Base-by-base conservation (phyloP, 768 basidiomycete species). In the Mycena venus region DNA sequence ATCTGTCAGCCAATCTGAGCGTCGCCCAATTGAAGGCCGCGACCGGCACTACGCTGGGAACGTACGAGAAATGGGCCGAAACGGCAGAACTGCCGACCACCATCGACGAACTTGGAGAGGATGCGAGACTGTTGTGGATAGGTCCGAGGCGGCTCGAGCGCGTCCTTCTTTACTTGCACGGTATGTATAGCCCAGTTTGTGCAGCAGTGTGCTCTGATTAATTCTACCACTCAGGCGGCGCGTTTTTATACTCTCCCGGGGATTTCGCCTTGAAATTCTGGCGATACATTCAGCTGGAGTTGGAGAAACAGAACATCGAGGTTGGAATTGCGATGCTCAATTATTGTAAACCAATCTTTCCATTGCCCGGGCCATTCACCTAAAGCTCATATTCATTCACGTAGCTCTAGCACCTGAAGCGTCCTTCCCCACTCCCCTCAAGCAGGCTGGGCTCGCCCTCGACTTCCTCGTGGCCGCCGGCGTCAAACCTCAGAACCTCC, bases 101-200 rank as follows among this genome's bases (percentile, higher is more conserved):
- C 6, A 71, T 83, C 40, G 84, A 84, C 27, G 80, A 82, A 31
- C 61, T 85, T 12, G 82, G 77, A 9, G 77, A 80, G 38, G 78
- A 79, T 56, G 73, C 80, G 27, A 70, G 79, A 51, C 62, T 85
- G 7, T 65, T 84, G 15, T 86, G 85, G 85, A 71, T 85, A 55
- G 82, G 84, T 32, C 73, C 79, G 15, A 82, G 79, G 38, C 76
- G 80, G 38, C 79, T 81, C 2, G 83, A 84, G 4, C 79, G 79
- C 9, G 83, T 86, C 2, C 70, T 85, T 2, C 51, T 84, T 3
- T 85, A 81, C 60, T 51, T 81, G 36, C 84, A 84, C 73, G 85
- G 85, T 81, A 38, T 9, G 77, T 32, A 7, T 3, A 4, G 6
- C 49, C 17, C 21, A 29, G 34, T 19, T 23, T 15, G 11, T 38